These are phyloP conservation scores for Backusella sp. DNA, from an alignment of 192 early-diverging fungal genomes.

Conservation along the genomic window DNA sequence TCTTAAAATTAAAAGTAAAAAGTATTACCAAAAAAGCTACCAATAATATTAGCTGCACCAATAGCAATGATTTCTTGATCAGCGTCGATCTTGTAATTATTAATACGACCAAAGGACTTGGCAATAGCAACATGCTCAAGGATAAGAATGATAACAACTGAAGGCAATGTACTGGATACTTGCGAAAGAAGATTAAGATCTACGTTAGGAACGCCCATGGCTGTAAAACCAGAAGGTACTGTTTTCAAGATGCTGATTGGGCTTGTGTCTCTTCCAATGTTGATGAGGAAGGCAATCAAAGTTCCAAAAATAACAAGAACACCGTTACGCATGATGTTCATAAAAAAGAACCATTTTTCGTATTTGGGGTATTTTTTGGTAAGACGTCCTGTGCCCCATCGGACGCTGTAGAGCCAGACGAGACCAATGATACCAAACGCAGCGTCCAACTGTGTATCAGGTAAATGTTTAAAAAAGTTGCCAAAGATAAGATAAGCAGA, in stretches of 20 bases:
- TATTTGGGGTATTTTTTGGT: slow-evolving; percentile 46
- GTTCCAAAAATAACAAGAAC: slow-evolving; percentile 76
- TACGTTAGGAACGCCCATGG: slow-evolving; percentile 56
- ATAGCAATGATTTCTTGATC: slow-evolving; percentile 92
- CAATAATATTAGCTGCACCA: slow-evolving; percentile 78
- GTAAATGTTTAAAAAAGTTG: slow-evolving; percentile 52
- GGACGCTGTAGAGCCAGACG: slow-evolving; percentile 40
- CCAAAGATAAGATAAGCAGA: slow-evolving; percentile 74
- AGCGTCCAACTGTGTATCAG: slow-evolving; percentile 53
- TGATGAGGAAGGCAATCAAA: slow-evolving; percentile 61
- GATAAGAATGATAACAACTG: slow-evolving; percentile 74
- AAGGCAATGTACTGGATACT: slow-evolving; percentile 54
- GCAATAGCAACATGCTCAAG: slow-evolving; percentile 90
- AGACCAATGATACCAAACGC: slow-evolving; percentile 57
- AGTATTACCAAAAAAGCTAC: slow-evolving; percentile 65
- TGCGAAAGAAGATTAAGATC: slow-evolving; percentile 47
- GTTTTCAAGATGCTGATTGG: slow-evolving; percentile 65
- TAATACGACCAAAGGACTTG: slow-evolving; percentile 84
- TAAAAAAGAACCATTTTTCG: slow-evolving; percentile 55
- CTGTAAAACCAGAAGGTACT: slow-evolving; percentile 75
- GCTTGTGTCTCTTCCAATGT: slow-evolving; percentile 36
- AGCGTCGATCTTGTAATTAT: slow-evolving; percentile 73
- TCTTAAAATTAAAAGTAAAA: slow-evolving; percentile 17
- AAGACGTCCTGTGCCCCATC: slow-evolving; percentile 34
- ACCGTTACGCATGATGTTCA: slow-evolving; percentile 68